phyloP scores from a whole-genome alignment of 306 rosid genomes.

The Canavalia ensiformis region DNA sequence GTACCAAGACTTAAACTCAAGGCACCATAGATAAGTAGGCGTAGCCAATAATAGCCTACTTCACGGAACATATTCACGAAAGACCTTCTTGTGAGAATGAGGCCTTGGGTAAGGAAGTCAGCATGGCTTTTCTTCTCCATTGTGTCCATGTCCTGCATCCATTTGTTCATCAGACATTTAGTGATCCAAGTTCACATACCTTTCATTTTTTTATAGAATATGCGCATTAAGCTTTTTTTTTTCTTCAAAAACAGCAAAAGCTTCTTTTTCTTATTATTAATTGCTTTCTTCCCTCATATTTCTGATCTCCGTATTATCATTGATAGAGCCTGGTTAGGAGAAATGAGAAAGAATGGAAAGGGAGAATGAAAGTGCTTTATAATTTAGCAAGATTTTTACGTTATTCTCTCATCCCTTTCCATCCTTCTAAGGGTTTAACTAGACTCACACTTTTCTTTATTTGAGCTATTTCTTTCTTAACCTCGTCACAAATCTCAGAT shows the following conservation, averaged over 20 bases:
- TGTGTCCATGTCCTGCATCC: slow-evolving; percentile 34
- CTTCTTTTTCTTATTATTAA: neutral
- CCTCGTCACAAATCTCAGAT: slow-evolving; percentile 50
- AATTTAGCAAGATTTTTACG: neutral
- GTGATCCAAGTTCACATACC: slow-evolving; percentile 7
- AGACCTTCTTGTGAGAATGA: slow-evolving; percentile 67
- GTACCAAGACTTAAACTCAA: slow-evolving; percentile 53
- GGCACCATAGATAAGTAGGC: slow-evolving; percentile 53
- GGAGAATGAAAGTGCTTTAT: neutral
- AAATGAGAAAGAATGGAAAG: neutral
- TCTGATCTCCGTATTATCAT: neutral
- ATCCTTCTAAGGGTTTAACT: neutral
- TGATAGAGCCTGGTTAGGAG: neutral
- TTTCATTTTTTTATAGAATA: slow-evolving; percentile 5
- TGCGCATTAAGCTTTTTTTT: neutral
- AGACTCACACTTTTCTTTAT: slow-evolving; percentile 44
- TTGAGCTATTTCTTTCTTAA: slow-evolving; percentile 50
- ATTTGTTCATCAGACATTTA: slow-evolving; percentile 33
- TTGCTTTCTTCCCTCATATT: neutral
- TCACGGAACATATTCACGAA: slow-evolving; percentile 73
- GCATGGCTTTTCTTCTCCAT: slow-evolving; percentile 58
- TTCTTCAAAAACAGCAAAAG: neutral
- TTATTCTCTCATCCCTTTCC: neutral
- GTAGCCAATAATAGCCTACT: slow-evolving; percentile 77
- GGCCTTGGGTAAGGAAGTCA: slow-evolving; percentile 58